These are phyloP conservation scores for Aspergillus ellipticus DNA, from an alignment of 495 filamentous ascomycete genomes.

Conservation along the genomic window DNA sequence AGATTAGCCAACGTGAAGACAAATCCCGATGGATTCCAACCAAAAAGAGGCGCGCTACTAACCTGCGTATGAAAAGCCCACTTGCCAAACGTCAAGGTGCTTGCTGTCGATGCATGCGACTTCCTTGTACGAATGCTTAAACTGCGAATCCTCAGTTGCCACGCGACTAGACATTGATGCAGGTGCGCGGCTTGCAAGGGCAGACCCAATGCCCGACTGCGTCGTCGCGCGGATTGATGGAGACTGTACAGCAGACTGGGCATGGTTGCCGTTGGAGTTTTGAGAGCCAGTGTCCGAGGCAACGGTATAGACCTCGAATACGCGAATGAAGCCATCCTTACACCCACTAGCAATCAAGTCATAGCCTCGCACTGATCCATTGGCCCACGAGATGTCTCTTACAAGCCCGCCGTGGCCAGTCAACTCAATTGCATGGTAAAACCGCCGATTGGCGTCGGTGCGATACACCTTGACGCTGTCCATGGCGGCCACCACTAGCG, in stretches of 20 bases:
- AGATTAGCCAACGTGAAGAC: background rate
- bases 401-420: slow-evolving; percentile 68
- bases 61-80: slow-evolving; percentile 48
- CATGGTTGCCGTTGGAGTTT: slow-evolving; percentile 25
- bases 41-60: slow-evolving; percentile 8
- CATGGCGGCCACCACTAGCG: slow-evolving; percentile 80
- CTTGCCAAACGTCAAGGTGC: slow-evolving; percentile 49
- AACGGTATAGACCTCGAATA: slow-evolving; percentile 72
- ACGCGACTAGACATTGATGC: slow-evolving; percentile 28
- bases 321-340: slow-evolving; percentile 82
- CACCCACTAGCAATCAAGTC: slow-evolving; percentile 90
- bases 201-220: slow-evolving; percentile 50
- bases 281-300: slow-evolving; percentile 26
- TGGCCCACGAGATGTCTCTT: slow-evolving; percentile 91
- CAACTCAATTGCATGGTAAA: slow-evolving; percentile 78
- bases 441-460: slow-evolving; percentile 60
- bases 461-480: slow-evolving; percentile 75
- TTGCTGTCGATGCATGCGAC: slow-evolving; percentile 46
- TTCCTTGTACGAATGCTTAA: slow-evolving; percentile 45
- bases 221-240: slow-evolving; percentile 35
- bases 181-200: slow-evolving; percentile 42
- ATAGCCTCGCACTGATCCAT: slow-evolving; percentile 77
- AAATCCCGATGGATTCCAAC: background rate
- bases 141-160: slow-evolving; percentile 31
- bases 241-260: slow-evolving; percentile 30